Conservation (phyloP, 306 rosid genomes). For the Medicago arabica region DNA sequence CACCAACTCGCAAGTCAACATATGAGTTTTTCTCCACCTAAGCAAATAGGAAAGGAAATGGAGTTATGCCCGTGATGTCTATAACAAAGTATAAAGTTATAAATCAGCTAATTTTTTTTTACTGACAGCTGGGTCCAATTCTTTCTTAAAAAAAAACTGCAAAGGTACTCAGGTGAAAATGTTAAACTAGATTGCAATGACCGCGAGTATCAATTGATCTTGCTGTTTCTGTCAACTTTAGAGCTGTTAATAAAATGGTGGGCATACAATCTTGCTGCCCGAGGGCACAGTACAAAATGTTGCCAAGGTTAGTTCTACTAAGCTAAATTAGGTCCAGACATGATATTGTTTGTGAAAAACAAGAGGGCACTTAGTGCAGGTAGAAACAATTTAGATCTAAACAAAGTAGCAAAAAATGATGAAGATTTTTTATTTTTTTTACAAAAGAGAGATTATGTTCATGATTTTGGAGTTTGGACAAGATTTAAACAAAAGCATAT, state of each 20-base stretch:
- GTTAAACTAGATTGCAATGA: conserved; percentile 24
- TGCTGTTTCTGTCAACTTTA: conserved; percentile 11
- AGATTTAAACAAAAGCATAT: neutral
- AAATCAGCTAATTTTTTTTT: conserved; percentile 23
- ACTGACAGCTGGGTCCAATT: neutral
- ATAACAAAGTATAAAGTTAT: neutral
- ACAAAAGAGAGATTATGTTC: neutral
- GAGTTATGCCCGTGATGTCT: conserved; percentile 23
- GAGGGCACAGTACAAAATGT: neutral
- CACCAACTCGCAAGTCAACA: conserved; percentile 85
- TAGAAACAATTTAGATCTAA: conserved; percentile 1
- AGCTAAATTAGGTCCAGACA: neutral
- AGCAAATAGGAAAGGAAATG: conserved; percentile 40
- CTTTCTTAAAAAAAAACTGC: conserved; percentile 2
- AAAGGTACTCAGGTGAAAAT: conserved; percentile 12
- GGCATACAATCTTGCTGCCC: neutral
- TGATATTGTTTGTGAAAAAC: conserved; percentile 12
- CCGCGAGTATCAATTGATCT: neutral
- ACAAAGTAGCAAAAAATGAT: neutral
- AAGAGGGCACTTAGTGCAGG: conserved; percentile 18
- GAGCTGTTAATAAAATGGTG: conserved; percentile 8
- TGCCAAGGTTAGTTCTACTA: conserved; percentile 4
- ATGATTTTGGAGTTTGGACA: conserved; percentile 8
- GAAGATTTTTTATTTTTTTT: neutral
- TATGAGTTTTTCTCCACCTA: conserved; percentile 79